Evolutionary conservation across 2,329 filamentous ascomycete species (phyloP).

Genomic region (Tothia fuscella): DNA sequence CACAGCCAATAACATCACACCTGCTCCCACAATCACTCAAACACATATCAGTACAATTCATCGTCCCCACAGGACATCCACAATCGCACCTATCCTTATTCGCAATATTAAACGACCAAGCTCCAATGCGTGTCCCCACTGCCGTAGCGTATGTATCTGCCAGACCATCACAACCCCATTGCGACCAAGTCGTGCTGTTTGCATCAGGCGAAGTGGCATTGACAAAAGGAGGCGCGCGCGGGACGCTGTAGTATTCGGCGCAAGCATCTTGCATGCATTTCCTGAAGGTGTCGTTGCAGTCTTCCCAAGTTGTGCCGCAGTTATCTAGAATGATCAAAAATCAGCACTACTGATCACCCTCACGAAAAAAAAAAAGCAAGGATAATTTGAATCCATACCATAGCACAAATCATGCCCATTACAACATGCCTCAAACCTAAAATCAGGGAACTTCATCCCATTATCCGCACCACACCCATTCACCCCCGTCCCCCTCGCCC

Average conservation of each 20-base stretch:
- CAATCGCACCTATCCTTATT: constrained; percentile 4
- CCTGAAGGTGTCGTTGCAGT: constrained; percentile 4
- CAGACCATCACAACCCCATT: constrained; percentile 6
- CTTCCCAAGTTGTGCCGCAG: constrained; percentile 2
- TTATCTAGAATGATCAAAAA: too few species aligned
- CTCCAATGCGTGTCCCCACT: constrained; percentile 1
- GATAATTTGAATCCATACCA: not conserved
- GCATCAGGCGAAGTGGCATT: not conserved
- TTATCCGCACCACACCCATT: constrained; percentile 10
- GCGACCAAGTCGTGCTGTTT: not conserved
- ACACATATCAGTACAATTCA: constrained; percentile 7
- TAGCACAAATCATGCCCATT: constrained; percentile 8
- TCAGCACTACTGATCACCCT: too few species aligned
- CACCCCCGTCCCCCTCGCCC: constrained; percentile 3
- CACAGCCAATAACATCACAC: constrained; percentile 4
- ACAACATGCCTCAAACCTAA: constrained; percentile 4
- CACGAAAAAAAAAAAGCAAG: too few species aligned
- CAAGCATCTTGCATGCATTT: constrained; percentile 5
- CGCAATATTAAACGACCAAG: not conserved
- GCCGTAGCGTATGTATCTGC: constrained; percentile 3
- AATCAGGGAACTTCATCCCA: constrained; percentile 8
- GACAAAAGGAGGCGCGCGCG: not conserved
- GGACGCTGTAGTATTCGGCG: not conserved
- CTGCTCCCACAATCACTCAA: constrained; percentile 2
- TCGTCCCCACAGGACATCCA: not conserved